These are phyloP conservation scores for Camellia sinensis DNA, from an alignment of 148 eudicot genomes.

Conservation along the genomic window DNA sequence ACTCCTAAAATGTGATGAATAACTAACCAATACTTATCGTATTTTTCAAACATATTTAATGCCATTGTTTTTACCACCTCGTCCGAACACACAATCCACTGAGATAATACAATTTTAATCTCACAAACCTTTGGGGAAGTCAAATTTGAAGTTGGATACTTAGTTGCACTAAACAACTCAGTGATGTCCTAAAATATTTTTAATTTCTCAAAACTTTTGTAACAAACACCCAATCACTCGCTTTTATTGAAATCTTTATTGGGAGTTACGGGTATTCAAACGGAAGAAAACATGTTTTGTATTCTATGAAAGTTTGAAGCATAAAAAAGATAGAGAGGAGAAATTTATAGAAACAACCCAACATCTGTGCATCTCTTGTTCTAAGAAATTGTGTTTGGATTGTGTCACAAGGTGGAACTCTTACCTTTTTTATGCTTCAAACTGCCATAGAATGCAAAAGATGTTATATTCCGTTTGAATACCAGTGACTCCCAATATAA, in stretches of 20 bases:
- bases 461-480: background rate
- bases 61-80: background rate
- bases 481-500: background rate
- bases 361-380: background rate
- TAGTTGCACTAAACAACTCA: constrained; percentile 1
- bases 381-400: background rate
- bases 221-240: constrained; percentile 17
- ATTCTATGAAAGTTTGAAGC: constrained; percentile 14
- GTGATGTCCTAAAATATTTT: constrained; percentile 13
- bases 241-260: background rate
- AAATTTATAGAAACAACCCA: background rate
- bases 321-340: constrained; percentile 17
- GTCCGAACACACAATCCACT: background rate
- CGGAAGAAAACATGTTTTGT: constrained; percentile 15
- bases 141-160: no score
- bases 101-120: background rate
- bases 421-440: background rate
- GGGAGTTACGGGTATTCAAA: background rate
- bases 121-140: constrained; percentile 3
- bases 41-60: background rate
- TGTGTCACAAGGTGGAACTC: constrained; percentile 4
- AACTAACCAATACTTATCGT: constrained; percentile 10
- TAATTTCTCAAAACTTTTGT: constrained; percentile 12
- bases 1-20: constrained; percentile 4
- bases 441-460: background rate